Conservation (phyloP, 73 alveolate genomes). For the Diophrys sp. region DNA sequence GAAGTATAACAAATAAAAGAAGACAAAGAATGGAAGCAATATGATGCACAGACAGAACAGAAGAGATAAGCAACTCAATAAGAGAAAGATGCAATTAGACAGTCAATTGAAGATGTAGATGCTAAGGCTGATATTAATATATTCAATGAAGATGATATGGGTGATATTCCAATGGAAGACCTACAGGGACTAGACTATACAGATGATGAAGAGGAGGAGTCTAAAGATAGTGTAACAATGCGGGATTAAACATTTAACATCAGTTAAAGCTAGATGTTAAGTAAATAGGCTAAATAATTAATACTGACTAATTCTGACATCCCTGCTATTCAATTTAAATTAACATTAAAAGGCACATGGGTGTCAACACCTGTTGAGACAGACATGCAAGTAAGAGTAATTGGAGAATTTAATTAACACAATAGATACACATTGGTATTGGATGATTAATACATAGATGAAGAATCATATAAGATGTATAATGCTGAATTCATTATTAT, state of each 20-base stretch:
- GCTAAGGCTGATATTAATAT: neutral
- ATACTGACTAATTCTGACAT: neutral
- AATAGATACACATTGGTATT: slow-evolving; percentile 12
- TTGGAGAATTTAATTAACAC: slow-evolving; percentile 35
- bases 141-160: neutral
- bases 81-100: neutral
- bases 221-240: neutral
- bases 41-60: neutral
- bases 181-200: neutral
- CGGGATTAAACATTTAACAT: neutral
- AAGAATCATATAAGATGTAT: slow-evolving; percentile 1
- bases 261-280: neutral
- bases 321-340: slow-evolving; percentile 7
- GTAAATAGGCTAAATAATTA: neutral
- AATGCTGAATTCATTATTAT: slow-evolving; percentile 14
- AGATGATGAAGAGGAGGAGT: neutral
- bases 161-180: neutral
- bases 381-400: slow-evolving; percentile 37
- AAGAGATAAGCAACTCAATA: neutral
- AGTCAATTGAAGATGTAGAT: neutral
- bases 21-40: neutral
- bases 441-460: slow-evolving; percentile 21
- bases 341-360: slow-evolving; percentile 30
- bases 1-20: neutral
- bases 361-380: slow-evolving; percentile 2